These are phyloP conservation scores for Populus davidiana DNA, from an alignment of 345 rosid genomes.

Conservation along the genomic window DNA sequence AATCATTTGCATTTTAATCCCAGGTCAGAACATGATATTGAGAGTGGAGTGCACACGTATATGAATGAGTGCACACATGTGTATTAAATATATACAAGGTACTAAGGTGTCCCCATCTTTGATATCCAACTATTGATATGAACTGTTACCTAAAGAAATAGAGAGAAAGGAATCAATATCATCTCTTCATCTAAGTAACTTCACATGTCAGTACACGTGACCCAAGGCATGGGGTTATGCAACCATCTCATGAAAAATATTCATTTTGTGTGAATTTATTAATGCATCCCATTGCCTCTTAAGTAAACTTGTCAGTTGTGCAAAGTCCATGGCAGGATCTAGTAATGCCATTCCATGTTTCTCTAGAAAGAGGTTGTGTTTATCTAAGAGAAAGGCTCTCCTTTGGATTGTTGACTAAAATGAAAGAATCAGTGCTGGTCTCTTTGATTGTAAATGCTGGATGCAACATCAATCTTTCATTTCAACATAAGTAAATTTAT, in stretches of 20 bases:
- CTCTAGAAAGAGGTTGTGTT: neutral
- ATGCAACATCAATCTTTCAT: neutral
- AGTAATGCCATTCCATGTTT: neutral
- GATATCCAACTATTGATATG: neutral
- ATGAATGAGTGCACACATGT: neutral
- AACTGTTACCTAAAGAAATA: neutral
- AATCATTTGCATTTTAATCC: neutral
- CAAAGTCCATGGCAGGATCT: neutral
- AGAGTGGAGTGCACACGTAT: neutral
- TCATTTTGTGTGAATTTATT: neutral
- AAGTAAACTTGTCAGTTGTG: neutral
- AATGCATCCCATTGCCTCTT: neutral
- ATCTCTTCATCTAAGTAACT: neutral
- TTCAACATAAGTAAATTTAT: neutral
- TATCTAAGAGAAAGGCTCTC: neutral
- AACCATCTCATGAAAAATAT: neutral
- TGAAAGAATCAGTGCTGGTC: neutral
- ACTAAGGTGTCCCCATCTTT: neutral
- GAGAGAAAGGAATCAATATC: neutral
- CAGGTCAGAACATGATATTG: neutral
- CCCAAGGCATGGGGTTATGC: neutral
- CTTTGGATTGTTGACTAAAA: neutral
- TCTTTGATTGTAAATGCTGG: neutral
- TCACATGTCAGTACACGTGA: neutral
- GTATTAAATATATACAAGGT: neutral